phyloP scores from a whole-genome alignment of 768 basidiomycete species.

The Mrakia frigida region DNA sequence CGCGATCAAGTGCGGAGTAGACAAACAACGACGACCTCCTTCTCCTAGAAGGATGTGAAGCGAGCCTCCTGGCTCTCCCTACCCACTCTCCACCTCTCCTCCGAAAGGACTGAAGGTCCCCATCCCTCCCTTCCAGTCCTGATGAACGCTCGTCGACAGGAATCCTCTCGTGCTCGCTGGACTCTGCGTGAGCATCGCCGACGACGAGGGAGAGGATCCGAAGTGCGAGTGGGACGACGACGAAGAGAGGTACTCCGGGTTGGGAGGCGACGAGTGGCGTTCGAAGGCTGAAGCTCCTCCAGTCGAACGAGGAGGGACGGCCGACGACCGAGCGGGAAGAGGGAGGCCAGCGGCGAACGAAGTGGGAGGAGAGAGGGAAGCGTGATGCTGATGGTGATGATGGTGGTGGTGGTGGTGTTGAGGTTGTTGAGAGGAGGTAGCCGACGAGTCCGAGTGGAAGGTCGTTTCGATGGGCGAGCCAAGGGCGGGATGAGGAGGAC shows the following conservation, averaged over 20 bases:
- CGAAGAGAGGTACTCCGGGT: slow-evolving; percentile 11
- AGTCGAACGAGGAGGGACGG: background rate
- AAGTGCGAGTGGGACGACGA: slow-evolving; percentile 3
- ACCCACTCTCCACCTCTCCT: slow-evolving; percentile 2
- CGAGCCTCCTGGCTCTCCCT: background rate
- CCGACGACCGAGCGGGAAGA: background rate
- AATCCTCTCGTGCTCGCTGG: background rate
- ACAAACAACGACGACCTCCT: background rate
- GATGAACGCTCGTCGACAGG: background rate
- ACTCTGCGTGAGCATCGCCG: slow-evolving; percentile 2
- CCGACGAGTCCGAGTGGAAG: slow-evolving; percentile 13
- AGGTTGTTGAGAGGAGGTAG: background rate
- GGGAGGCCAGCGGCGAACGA: slow-evolving; percentile 6
- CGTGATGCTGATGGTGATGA: background rate
- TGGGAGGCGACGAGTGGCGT: slow-evolving; percentile 21
- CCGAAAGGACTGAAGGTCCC: slow-evolving; percentile 27
- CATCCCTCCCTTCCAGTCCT: slow-evolving; percentile 18
- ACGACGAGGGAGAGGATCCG: slow-evolving; percentile 4
- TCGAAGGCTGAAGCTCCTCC: background rate
- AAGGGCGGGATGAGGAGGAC: background rate
- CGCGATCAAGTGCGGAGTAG: background rate
- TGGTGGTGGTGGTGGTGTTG: background rate
- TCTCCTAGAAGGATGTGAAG: background rate
- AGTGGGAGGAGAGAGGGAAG: background rate
- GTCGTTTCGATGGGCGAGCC: background rate